Evolutionary conservation across 1,284 basidiomycete genomes (phyloP), one percentile per base, ranked within the genome.

Genomic region (Athelia sp.): DNA sequence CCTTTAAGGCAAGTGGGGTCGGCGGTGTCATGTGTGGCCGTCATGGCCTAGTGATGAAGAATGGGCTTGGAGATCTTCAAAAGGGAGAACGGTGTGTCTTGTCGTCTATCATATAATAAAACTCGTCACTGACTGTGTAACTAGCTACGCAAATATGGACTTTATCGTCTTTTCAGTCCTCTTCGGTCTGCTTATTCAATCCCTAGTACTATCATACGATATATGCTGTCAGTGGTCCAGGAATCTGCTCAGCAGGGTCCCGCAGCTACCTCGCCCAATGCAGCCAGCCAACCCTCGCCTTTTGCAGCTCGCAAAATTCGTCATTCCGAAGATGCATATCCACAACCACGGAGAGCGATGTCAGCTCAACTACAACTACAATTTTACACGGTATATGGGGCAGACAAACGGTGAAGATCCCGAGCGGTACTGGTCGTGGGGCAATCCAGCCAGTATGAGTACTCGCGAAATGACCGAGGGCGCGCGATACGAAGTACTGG

Each of bases 191-290:
- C n/a, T n/a, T n/a, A n/a, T n/a, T n/a, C n/a, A n/a, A n/a, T n/a
- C n/a, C n/a, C n/a, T n/a, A n/a, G n/a, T 53, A 2, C 4, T 52
- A 2, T 53, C 51, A 4, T 59, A 55, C 23, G 57, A 58, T 29
- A 53, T 59, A 23, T 46, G 49, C 0, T 59, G 58, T 29, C 57
- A 56, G 31, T 58, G 50, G 45, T 29, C 17, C 21, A 51, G 45
- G 13, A 49, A 56, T 11, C 40, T 58, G 9, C 45, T 22, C 17
- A 2, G 4, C 14, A 36, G 51, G 3, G 44, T 49, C 22, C 8
- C 2, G 3, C 24, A 10, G 3, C 35, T 50, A 3, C 50, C 54
- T 0, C 17, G 17, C 1, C 22, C 32, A 3, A 22, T 54, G 17
- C 44, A 43, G 32, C 32, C 32, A 11, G 32, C 32, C 32, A 34